These are phyloP conservation scores for Trichomonas vaginalis DNA, from an alignment of 208 protist species.

Conservation along the genomic window DNA sequence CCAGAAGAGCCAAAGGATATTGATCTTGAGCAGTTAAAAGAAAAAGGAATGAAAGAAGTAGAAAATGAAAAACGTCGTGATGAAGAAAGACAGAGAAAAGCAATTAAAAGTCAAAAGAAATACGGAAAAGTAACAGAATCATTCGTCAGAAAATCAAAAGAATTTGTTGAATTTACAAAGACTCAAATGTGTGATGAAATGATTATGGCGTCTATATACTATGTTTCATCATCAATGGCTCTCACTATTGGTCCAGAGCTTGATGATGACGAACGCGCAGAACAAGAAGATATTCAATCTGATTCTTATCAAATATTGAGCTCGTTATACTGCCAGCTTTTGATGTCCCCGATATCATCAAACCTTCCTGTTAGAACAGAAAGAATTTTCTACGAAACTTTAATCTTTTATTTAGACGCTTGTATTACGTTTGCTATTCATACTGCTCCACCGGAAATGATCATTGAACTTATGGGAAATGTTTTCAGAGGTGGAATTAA, in stretches of 20 bases:
- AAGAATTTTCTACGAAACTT: conserved; percentile 3
- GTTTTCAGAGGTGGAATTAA: background rate
- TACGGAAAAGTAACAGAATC: background rate
- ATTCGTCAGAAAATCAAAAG: background rate
- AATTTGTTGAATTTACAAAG: background rate
- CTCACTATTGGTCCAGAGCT: background rate
- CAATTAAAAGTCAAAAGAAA: background rate
- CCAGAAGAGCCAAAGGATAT: background rate
- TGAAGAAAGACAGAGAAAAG: background rate
- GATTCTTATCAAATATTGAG: background rate
- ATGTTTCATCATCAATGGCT: background rate
- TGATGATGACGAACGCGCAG: background rate
- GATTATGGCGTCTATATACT: background rate
- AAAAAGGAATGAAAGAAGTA: background rate
- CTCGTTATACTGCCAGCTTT: background rate
- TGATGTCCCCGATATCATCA: background rate
- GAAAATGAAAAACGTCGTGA: background rate
- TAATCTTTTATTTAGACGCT: background rate
- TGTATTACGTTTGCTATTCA: background rate
- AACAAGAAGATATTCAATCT: background rate
- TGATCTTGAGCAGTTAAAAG: background rate
- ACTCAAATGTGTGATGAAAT: background rate
- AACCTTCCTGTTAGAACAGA: background rate
- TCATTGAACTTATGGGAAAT: background rate
- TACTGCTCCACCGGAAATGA: background rate